Percentiles rank a stretch among this genome's conserved stretches.
Conservation (phyloP, 108 stramenopile species). For the Licmophora abbreviata region DNA sequence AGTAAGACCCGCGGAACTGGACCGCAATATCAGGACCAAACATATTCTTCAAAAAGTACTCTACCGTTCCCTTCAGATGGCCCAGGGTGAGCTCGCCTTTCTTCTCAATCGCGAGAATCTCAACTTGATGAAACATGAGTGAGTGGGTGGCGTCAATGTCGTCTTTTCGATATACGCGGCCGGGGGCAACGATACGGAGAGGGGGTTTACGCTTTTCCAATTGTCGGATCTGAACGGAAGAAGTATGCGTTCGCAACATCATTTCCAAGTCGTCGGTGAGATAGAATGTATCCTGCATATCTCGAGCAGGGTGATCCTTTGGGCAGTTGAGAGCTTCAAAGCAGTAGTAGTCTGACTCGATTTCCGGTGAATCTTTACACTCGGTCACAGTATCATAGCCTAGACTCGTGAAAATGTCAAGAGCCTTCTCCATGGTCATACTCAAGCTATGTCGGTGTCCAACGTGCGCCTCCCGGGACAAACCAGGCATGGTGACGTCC, state of each 20-base stretch:
- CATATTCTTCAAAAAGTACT: slow-evolving; percentile 51
- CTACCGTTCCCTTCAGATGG: slow-evolving; percentile 59
- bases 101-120: slow-evolving; percentile 52
- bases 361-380: slow-evolving; percentile 27
- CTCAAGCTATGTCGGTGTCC: slow-evolving; percentile 36
- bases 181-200: slow-evolving; percentile 82
- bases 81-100: slow-evolving; percentile 40
- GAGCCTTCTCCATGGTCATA: slow-evolving; percentile 43
- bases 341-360: slow-evolving; percentile 35
- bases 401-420: slow-evolving; percentile 29
- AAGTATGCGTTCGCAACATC: slow-evolving; percentile 91
- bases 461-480: slow-evolving; percentile 6
- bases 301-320: slow-evolving; percentile 86
- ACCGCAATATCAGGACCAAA: slow-evolving; percentile 69
- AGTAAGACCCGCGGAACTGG: slow-evolving; percentile 65
- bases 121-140: slow-evolving; percentile 96
- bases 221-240: slow-evolving; percentile 88
- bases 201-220: slow-evolving; percentile 47
- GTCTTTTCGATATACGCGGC: slow-evolving; percentile 92
- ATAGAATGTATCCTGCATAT: slow-evolving; percentile 91
- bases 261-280: slow-evolving; percentile 51
- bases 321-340: slow-evolving; percentile 77
- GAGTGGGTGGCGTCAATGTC: slow-evolving; percentile 94
- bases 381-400: slow-evolving; percentile 47
- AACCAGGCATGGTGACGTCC: slow-evolving; percentile 40